Conservation (phyloP, 163 green algal genomes). For the Chloromonas sp. region DNA sequence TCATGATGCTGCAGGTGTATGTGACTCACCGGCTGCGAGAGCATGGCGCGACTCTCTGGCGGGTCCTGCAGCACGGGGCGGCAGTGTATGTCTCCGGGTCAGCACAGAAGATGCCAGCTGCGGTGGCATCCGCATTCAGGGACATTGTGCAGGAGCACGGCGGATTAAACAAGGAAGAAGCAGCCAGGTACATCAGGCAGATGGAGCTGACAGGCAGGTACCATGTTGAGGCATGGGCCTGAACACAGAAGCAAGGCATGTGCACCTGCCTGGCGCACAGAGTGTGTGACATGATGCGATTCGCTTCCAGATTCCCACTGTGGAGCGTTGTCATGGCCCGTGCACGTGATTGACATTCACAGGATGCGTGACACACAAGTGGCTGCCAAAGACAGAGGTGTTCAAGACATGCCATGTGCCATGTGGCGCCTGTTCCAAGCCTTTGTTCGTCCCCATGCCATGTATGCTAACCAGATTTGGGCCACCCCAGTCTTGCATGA, state of each 20-base stretch:
- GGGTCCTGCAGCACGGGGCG: conserved; percentile 58
- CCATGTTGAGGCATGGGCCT: conserved; percentile 81
- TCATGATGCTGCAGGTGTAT: conserved; percentile 55
- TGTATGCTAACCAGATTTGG: not conserved
- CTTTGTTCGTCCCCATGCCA: not conserved
- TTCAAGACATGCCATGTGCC: not conserved
- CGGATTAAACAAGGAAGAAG: conserved; percentile 32
- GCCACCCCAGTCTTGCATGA: not conserved
- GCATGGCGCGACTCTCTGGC: conserved; percentile 58
- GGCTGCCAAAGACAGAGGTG: not conserved
- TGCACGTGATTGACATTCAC: not conserved
- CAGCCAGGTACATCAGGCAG: conserved; percentile 42
- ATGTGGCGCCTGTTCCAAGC: too few species aligned
- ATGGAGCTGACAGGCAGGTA: conserved; percentile 64
- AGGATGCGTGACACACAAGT: not conserved
- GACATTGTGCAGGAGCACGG: conserved; percentile 47
- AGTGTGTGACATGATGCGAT: not conserved
- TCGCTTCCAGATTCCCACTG: not conserved
- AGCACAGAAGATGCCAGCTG: conserved; percentile 82
- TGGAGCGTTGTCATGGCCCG: not conserved
- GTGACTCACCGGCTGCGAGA: conserved; percentile 72
- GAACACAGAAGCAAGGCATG: not conserved
- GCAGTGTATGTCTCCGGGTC: conserved; percentile 79
- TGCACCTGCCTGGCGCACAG: too few species aligned
- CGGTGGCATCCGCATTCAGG: conserved; percentile 54